A percentile compares a stretch with the other conserved stretches of the same genome.
Conservation (phyloP, 225 moss, liverwort and hornwort genomes). For the Physcomitrium patens region DNA sequence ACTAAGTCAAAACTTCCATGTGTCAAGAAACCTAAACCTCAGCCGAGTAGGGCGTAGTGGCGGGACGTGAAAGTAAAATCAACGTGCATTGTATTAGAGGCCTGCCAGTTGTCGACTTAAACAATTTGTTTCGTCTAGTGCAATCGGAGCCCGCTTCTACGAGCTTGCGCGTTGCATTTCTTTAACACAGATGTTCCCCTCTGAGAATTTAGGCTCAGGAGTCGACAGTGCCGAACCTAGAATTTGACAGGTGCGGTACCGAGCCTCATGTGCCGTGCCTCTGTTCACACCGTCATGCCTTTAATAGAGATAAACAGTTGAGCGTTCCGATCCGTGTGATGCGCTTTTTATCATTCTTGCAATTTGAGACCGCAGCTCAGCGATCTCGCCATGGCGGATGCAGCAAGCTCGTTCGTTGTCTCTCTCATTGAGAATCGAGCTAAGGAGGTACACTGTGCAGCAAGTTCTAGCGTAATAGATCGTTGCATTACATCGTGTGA, state of each 20-base stretch:
- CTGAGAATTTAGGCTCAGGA: background rate
- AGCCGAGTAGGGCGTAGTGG: background rate
- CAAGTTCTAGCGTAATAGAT: slow-evolving; percentile 1
- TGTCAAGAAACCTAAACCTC: slow-evolving; percentile 42
- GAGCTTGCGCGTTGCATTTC: background rate
- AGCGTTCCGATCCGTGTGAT: background rate
- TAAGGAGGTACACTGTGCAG: slow-evolving; percentile 47
- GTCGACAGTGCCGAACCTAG: slow-evolving; percentile 33
- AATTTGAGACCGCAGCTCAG: slow-evolving; percentile 2
- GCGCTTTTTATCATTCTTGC: background rate
- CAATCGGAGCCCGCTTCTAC: slow-evolving; percentile 11
- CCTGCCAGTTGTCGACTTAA: slow-evolving; percentile 24
- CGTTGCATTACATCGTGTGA: background rate
- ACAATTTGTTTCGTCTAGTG: slow-evolving; percentile 22
- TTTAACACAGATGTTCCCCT: slow-evolving; percentile 2
- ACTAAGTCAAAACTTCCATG: slow-evolving; percentile 27
- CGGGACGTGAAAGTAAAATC: background rate
- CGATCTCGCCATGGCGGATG: slow-evolving; percentile 44
- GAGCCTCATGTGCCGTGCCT: slow-evolving; percentile 2
- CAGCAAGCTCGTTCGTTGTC: slow-evolving; percentile 48
- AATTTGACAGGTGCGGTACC: background rate
- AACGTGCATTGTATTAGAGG: background rate
- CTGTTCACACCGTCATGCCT: background rate
- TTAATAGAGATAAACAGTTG: background rate
- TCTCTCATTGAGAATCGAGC: slow-evolving; percentile 66